Percentiles rank a stretch among this genome's conserved stretches.
phyloP scores from a whole-genome alignment of 2,329 filamentous ascomycete genomes.

The Xylariaceae sp. region DNA sequence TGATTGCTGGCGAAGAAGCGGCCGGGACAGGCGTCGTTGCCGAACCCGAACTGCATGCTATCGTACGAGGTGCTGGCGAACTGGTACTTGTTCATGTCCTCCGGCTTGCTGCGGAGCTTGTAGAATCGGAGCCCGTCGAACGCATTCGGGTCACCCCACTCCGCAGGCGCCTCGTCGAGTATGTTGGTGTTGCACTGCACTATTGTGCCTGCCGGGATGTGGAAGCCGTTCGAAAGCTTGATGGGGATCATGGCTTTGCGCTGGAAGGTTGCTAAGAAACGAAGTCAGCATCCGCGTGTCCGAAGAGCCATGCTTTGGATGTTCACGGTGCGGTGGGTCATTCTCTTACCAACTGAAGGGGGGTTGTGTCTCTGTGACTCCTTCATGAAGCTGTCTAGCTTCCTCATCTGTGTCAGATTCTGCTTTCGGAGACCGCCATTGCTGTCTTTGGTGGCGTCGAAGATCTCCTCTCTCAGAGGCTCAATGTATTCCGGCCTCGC shows the following conservation, averaged over 20 bases:
- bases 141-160: slow-evolving; percentile 25
- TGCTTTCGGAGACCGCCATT: slow-evolving; percentile 26
- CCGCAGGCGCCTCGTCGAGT: slow-evolving; percentile 25
- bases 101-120: slow-evolving; percentile 23
- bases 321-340: not conserved
- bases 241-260: slow-evolving; percentile 29
- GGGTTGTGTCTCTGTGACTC: slow-evolving; percentile 34
- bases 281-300: slow-evolving; percentile 3
- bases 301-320: not conserved
- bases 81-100: slow-evolving; percentile 28
- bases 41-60: slow-evolving; percentile 36
- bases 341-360: slow-evolving; percentile 27
- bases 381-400: slow-evolving; percentile 38
- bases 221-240: slow-evolving; percentile 32
- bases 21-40: slow-evolving; percentile 37
- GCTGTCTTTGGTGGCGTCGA: slow-evolving; percentile 24
- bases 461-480: slow-evolving; percentile 39
- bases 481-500: slow-evolving; percentile 39
- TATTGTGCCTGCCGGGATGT: slow-evolving; percentile 28
- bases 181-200: slow-evolving; percentile 29
- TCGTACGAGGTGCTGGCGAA: slow-evolving; percentile 34
- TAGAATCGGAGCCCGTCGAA: slow-evolving; percentile 31
- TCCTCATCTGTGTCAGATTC: slow-evolving; percentile 31
- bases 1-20: slow-evolving; percentile 38
- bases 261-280: slow-evolving; percentile 25